These are phyloP conservation scores for Aspergillus homomorphus DNA, from an alignment of 495 filamentous ascomycete genomes.

Conservation along the genomic window DNA sequence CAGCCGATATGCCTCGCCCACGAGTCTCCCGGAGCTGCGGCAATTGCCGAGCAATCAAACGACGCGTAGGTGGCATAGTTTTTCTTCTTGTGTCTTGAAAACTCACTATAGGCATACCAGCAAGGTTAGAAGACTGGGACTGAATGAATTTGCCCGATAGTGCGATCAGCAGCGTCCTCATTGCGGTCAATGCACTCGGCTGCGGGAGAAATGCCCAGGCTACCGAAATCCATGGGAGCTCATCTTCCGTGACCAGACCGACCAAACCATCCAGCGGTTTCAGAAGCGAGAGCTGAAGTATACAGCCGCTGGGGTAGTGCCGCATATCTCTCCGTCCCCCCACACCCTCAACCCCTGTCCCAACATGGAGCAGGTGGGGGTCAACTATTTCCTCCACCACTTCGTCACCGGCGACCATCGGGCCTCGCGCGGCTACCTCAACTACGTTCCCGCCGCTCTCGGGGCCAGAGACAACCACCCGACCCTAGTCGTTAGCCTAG, in stretches of 20 bases:
- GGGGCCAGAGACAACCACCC: conserved; percentile 27
- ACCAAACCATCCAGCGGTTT: conserved; percentile 25
- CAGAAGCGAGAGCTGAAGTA: conserved; percentile 12
- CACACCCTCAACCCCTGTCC: conserved; percentile 10
- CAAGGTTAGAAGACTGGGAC: too few relatives aligned
- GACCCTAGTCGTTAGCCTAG: conserved; percentile 38
- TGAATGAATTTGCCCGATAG: too few relatives aligned
- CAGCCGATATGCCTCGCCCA: background rate
- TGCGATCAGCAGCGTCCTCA: conserved; percentile 29
- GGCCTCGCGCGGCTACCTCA: conserved; percentile 33
- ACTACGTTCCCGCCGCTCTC: conserved; percentile 28
- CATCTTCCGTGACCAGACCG: conserved; percentile 22
- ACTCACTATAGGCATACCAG: background rate
- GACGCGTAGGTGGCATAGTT: conserved; percentile 17
- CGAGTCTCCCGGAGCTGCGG: conserved; percentile 19
- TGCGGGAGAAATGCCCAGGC: conserved; percentile 23
- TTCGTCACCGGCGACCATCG: conserved; percentile 27
- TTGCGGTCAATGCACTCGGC: conserved; percentile 32
- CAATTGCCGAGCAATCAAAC: conserved; percentile 22
- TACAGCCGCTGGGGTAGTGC: background rate
- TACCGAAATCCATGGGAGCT: conserved; percentile 31
- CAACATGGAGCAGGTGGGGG: conserved; percentile 26
- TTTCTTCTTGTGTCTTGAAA: conserved; percentile 2
- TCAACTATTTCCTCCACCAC: conserved; percentile 37
- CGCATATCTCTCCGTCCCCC: background rate